Evolutionary conservation across 352 stramenopile species (phyloP), one percentile per base, ranked within the genome.

Genomic region (Pythium myriotylum): DNA sequence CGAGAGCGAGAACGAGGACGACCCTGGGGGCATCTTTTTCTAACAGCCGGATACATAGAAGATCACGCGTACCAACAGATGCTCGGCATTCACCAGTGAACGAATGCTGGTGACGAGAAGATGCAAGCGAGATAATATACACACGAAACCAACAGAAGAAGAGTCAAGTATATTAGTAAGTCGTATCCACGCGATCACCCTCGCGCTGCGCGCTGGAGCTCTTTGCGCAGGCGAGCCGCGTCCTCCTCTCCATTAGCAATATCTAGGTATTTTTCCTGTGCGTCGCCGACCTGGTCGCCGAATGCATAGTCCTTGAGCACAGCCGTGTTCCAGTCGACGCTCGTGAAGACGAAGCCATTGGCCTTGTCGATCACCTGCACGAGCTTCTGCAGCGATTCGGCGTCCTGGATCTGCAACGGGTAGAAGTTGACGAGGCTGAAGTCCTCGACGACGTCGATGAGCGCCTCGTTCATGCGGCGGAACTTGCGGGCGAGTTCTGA

Each of bases 371-470:
- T 89, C 5, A 76, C 80, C 22, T 78, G 73, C n/a, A 89, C 70
- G 24, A 92, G 55, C 7, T 79, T 81, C 55, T 90, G 72, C 14
- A 95, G 67, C 29, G 72, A 87, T 4, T 76, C 68, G 4, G 76
- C 67, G 68, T 93, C 84, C 35, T 95, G 73, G 52, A 95, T 95
- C 62, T 95, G 84, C 43, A 95, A 51, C 26, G 81, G 83, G 32
- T 86, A 52, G 62, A 95, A 95, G 52, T 78, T 91, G 65, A 95
- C 86, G 29, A 95, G 79, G 37, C 84, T 93, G 45, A 93, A 95
- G 59, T 95, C 86, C 53, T 95, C 86, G 45, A 95, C 91, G 4
- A 95, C 84, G 48, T 95, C 82, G 33, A 93, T 86, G 39, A 95
- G 64, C 54, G 80, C 73, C 58, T 92, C 84, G 75, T 93, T 93